Evolutionary conservation across 257 asterid species (phyloP).

Genomic region (Capsicum pubescens): DNA sequence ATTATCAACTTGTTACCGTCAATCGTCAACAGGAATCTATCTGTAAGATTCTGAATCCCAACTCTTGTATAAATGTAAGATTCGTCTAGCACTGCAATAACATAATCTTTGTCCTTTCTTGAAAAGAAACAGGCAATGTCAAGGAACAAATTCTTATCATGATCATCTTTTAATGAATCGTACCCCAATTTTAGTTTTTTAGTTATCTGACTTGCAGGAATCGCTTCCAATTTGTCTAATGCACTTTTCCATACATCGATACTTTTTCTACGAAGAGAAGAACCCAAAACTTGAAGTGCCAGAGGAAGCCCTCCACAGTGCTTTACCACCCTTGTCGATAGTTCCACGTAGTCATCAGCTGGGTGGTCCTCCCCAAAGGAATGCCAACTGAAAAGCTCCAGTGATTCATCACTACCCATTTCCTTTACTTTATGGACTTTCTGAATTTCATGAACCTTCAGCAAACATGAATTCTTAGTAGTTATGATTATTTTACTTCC

Average conservation of each 20-base stretch:
- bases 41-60: conserved; percentile 20
- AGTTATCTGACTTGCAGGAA: neutral
- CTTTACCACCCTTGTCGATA: conserved; percentile 10
- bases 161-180: conserved; percentile 19
- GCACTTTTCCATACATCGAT: conserved; percentile 21
- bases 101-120: conserved; percentile 8
- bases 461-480: conserved; percentile 20
- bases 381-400: conserved; percentile 28
- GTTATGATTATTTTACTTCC: conserved; percentile 21
- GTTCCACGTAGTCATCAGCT: conserved; percentile 17
- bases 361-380: conserved; percentile 25
- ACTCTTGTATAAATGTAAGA: neutral
- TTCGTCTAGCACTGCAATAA: conserved; percentile 15
- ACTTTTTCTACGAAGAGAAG: neutral
- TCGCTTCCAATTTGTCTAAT: neutral
- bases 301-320: conserved; percentile 27
- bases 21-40: neutral
- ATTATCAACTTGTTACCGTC: conserved; percentile 24
- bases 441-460: neutral
- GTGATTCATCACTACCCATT: conserved; percentile 17
- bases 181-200: conserved; percentile 22
- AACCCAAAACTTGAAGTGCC: conserved; percentile 20
- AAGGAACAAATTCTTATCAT: conserved; percentile 13
- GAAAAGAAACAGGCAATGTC: conserved; percentile 19
- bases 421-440: neutral